phyloP scores from a whole-genome alignment of 2,329 filamentous ascomycete genomes.

The Clarireedia sp. region DNA sequence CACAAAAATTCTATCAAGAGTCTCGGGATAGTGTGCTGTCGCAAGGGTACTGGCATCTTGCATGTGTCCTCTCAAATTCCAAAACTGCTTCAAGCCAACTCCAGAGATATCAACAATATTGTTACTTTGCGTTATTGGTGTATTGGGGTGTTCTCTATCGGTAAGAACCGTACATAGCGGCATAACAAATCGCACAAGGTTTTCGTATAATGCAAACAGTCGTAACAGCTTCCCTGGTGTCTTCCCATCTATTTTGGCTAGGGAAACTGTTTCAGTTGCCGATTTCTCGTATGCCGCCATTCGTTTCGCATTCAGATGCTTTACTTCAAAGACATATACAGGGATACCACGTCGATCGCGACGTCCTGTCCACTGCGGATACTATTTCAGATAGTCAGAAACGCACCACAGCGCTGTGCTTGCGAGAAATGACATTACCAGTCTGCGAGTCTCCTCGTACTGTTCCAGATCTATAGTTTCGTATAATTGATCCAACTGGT shows the following conservation, averaged over 20 bases:
- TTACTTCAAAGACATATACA: constrained; percentile 84
- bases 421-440: constrained; percentile 45
- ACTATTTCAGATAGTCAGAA: constrained; percentile 41
- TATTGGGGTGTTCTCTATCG: constrained; percentile 63
- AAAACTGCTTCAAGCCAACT: constrained; percentile 87
- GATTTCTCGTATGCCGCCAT: constrained; percentile 70
- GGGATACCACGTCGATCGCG: constrained; percentile 87
- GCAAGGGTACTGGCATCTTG: constrained; percentile 82
- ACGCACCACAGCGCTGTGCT: no score
- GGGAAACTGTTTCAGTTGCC: constrained; percentile 43
- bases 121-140: constrained; percentile 85
- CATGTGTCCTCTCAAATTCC: constrained; percentile 92
- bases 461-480: constrained; percentile 77
- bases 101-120: constrained; percentile 91
- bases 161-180: constrained; percentile 72
- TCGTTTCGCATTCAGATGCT: constrained; percentile 72
- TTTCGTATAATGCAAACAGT: constrained; percentile 89
- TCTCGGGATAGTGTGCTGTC: constrained; percentile 92
- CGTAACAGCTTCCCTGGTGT: constrained; percentile 70
- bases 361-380: constrained; percentile 91
- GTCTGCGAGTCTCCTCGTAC: constrained; percentile 69
- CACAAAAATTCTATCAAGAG: constrained; percentile 69
- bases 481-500: constrained; percentile 72
- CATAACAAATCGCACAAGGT: constrained; percentile 78
- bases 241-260: constrained; percentile 57